Base-by-base conservation (phyloP, 2,329 filamentous ascomycete species). In the Plenodomus biglobosus region DNA sequence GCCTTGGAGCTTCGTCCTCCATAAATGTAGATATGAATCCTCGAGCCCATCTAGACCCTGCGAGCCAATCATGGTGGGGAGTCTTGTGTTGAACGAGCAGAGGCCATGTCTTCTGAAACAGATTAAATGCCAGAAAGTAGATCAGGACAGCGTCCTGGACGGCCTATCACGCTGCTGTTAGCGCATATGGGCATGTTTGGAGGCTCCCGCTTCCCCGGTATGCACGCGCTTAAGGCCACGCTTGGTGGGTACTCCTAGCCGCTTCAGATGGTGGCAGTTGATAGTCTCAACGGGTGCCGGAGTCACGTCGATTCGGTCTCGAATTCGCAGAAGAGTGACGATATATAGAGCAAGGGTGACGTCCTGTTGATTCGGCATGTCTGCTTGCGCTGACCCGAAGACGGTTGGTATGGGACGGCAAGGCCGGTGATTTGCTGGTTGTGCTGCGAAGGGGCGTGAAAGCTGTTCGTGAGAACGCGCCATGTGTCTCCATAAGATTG, bases 191-290 rank as follows among this genome's bases (percentile, higher is more conserved):
- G 55, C 46, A 38, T 46, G 41, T 42, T 42, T 49, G 43, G 44
- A 45, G 24, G 34, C 42, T 46, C 46, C 62, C 65, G 65, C 46
- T 63, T 65, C 63, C 65, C 62, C 65, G 65, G 44, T 56, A 57
- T 58, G 59, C 50, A 52, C 52, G 44, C 52, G 55, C 45, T 40
- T 47, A 38, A 20, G 46, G 39, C 42, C 42, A 42, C 38, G 42
- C 37, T 50, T 32, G 46, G 55, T 53, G 53, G 55, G 50, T 56
- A 55, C 49, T 45, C 44, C 58, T 57, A 61, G 56, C 58, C 56
- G 42, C 38, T 42, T 58, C 47, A 10, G 55, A 52, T 38, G 41
- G 46, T 45, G 54, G 56, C 51, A 19, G 42, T 57, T n/a, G 48
- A 48, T 48, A 45, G 51, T 50, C 43, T 40, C 48, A 53, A 32